Evolutionary conservation across 2,329 filamentous ascomycete genomes (phyloP), one percentile per base, ranked within the genome.

Genomic region (Paracorniculantispora psalliotae): DNA sequence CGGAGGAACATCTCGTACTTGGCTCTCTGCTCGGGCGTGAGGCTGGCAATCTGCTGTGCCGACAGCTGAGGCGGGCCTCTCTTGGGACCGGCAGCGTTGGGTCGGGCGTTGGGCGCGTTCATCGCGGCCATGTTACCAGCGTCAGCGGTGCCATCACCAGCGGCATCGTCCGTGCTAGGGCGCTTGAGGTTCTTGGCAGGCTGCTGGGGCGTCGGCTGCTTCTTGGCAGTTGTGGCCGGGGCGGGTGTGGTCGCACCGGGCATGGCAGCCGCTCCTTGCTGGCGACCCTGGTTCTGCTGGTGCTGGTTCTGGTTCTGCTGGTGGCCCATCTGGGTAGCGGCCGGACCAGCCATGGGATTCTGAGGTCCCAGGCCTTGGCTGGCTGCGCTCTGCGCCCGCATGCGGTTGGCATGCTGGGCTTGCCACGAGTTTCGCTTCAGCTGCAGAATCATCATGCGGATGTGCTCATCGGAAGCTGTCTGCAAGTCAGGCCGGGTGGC

Each of bases 111-210:
- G 2, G 63, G 46, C 15, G 54, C 13, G 62, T 60, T 33, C 39
- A 44, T 46, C 13, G 41, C 37, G 23, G 30, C 37, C 28, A 44
- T 47, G 39, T 23, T 60, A 48, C n/a, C 41, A 41, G 30, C 26
- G 25, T 78, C 75, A 19, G 62, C 61, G 13, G 61, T 63, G 47
- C 82, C 80, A 25, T 83, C 28, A 25, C 77, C 76, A n/a, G 62
- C 62, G 10, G 61, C 63, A 49, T 82, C 80, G 25, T 83, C 81
- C 3, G 73, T 69, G 54, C 72, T 80, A 4, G 79, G 72, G 1
- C 81, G 78, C 71, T 84, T 84, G 46, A 81, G 71, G 50, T 72
- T 78, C 67, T 79, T 82, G 26, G 70, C 67, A 9, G 69, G 69
- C 5, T 73, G 62, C 61, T 57, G 55, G 8, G 33, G 44, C 12